Evolutionary conservation across 1,139 yeast genomes (phyloP).

Genomic region (Suhomyces atakaporum): DNA sequence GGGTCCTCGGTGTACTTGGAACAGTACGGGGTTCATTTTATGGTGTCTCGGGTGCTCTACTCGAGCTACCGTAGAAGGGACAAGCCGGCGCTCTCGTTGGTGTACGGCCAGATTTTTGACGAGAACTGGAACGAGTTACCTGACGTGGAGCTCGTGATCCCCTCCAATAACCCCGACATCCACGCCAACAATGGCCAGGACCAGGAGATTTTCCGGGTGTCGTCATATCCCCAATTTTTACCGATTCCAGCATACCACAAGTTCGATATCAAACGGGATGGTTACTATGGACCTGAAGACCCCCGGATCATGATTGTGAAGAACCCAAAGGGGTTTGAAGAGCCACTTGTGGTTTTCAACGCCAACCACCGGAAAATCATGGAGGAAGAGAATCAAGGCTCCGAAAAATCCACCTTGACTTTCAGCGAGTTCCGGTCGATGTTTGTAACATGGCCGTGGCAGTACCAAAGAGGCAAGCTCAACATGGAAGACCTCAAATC

Average conservation of each 20-base stretch:
- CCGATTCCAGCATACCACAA: constrained; percentile 38
- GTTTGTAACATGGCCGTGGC: constrained; percentile 44
- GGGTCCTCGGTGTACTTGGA: constrained; percentile 45
- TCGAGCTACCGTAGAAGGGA: constrained; percentile 30
- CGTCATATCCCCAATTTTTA: constrained; percentile 33
- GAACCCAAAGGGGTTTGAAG: constrained; percentile 34
- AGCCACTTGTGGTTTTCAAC: constrained; percentile 40
- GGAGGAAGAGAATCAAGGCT: constrained; percentile 18
- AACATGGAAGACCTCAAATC: constrained; percentile 25
- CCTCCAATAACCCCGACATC: constrained; percentile 19
- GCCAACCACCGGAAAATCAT: constrained; percentile 30
- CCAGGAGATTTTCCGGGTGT: constrained; percentile 12
- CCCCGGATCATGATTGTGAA: constrained; percentile 38
- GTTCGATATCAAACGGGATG: constrained; percentile 19
- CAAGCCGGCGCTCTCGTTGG: constrained; percentile 35
- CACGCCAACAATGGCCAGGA: background rate
- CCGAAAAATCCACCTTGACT: constrained; percentile 3
- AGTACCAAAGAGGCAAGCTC: constrained; percentile 35
- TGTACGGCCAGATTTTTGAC: constrained; percentile 50
- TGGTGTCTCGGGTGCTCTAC: constrained; percentile 38
- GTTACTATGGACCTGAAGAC: constrained; percentile 46
- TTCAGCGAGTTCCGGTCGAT: constrained; percentile 27
- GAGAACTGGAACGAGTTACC: constrained; percentile 48
- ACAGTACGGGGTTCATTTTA: constrained; percentile 41
- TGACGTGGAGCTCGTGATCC: constrained; percentile 35